Evolutionary conservation across 306 rosid genomes (phyloP).

Genomic region (Cicer arietinum): DNA sequence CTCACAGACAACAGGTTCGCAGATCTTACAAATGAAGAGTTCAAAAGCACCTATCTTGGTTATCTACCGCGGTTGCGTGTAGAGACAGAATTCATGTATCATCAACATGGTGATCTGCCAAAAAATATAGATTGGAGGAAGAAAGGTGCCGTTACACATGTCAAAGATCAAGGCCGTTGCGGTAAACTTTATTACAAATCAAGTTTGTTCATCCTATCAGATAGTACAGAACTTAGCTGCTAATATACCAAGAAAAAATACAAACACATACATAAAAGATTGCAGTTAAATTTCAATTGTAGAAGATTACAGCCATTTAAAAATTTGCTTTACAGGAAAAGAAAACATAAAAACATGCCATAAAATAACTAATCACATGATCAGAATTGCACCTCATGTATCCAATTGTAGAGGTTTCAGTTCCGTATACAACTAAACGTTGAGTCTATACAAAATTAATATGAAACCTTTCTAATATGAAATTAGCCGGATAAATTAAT

Average conservation of each 20-base stretch:
- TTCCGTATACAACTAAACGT: too few species aligned
- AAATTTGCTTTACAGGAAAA: too few species aligned
- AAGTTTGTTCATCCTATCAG: conserved; percentile 9
- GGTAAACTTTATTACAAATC: conserved; percentile 56
- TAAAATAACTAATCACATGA: too few species aligned
- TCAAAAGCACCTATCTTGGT: conserved; percentile 53
- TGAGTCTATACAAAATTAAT: too few species aligned
- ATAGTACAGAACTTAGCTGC: not conserved
- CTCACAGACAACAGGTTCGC: conserved; percentile 70
- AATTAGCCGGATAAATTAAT: not conserved
- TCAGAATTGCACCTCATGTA: too few species aligned
- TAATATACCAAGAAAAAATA: not conserved
- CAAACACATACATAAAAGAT: not conserved
- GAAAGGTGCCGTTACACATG: conserved; percentile 60
- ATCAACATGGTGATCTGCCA: conserved; percentile 41
- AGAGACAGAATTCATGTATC: conserved; percentile 47
- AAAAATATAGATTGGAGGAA: conserved; percentile 71
- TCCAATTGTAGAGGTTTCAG: too few species aligned
- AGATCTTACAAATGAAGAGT: conserved; percentile 70
- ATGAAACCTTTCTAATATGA: too few species aligned
- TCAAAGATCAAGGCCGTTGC: conserved; percentile 79
- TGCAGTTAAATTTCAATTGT: too few species aligned
- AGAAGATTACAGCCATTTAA: not conserved
- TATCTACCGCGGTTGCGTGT: not conserved
- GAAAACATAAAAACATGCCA: too few species aligned